Evolutionary conservation across 2,329 filamentous ascomycete genomes (phyloP).

Genomic region (Fusarium sp.): DNA sequence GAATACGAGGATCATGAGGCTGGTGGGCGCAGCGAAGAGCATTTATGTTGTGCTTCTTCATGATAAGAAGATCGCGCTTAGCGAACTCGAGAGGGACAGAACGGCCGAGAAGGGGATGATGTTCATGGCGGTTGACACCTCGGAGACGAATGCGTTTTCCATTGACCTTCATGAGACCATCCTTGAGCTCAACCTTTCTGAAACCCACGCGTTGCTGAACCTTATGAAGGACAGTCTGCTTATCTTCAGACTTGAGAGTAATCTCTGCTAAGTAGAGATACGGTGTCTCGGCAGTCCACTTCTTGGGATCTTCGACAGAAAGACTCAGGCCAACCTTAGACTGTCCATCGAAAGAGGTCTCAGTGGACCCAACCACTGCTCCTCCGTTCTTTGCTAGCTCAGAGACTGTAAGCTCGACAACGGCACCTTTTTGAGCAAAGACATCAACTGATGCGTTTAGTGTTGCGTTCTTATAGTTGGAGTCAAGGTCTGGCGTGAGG

Average conservation of each 20-base stretch:
- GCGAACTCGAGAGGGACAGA: constrained; percentile 73
- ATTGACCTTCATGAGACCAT: constrained; percentile 74
- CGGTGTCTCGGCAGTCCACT: constrained; percentile 78
- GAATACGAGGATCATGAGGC: constrained; percentile 70
- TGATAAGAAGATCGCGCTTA: constrained; percentile 70
- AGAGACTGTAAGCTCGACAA: constrained; percentile 58
- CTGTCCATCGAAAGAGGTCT: constrained; percentile 44
- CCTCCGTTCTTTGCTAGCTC: constrained; percentile 50
- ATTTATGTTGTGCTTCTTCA: constrained; percentile 80
- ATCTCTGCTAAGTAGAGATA: constrained; percentile 71
- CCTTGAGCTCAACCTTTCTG: constrained; percentile 71
- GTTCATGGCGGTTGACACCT: constrained; percentile 75
- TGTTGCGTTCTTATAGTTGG: constrained; percentile 62
- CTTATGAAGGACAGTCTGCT: constrained; percentile 55
- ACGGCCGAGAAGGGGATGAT: constrained; percentile 73
- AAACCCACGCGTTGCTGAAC: constrained; percentile 71
- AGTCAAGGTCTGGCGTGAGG: constrained; percentile 68
- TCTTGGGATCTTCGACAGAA: constrained; percentile 64
- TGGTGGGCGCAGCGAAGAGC: constrained; percentile 77
- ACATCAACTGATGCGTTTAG: constrained; percentile 60
- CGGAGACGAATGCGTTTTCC: constrained; percentile 71
- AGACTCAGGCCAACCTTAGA: constrained; percentile 57
- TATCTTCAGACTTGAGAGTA: constrained; percentile 56
- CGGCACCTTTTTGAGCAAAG: constrained; percentile 49
- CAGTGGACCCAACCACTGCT: constrained; percentile 52